These are phyloP conservation scores for Colletotrichum navitas DNA, from an alignment of 2,329 filamentous ascomycete species.

Conservation along the genomic window DNA sequence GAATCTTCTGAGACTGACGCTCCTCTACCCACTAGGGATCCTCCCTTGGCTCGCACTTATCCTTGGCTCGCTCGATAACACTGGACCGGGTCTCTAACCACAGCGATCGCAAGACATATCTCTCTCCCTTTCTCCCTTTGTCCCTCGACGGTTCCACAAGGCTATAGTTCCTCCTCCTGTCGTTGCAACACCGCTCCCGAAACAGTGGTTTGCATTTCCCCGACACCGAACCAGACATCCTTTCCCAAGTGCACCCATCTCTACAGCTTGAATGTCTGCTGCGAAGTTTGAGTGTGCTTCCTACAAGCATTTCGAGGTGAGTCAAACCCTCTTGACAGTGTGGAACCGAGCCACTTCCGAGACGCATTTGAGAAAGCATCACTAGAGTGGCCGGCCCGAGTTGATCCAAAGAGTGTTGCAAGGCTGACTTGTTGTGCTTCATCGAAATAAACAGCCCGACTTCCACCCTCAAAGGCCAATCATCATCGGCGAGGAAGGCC, in stretches of 20 bases:
- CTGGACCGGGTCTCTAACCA: conserved; percentile 28
- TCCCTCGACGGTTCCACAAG: conserved; percentile 38
- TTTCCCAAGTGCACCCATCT: conserved; percentile 41
- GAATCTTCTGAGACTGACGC: conserved; percentile 36
- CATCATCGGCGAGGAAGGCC: conserved; percentile 67
- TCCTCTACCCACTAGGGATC: conserved; percentile 31
- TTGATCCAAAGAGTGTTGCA: conserved; percentile 12
- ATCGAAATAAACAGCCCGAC: conserved; percentile 59
- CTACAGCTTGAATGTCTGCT: conserved; percentile 68
- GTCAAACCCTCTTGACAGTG: conserved; percentile 49
- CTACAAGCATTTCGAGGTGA: conserved; percentile 72
- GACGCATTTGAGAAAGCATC: conserved; percentile 50
- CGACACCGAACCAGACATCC: conserved; percentile 38
- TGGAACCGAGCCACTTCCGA: conserved; percentile 43
- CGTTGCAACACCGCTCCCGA: conserved; percentile 43
- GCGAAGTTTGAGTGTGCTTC: conserved; percentile 67
- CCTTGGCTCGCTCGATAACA: conserved; percentile 30
- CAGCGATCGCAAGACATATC: conserved; percentile 42
- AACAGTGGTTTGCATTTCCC: conserved; percentile 44
- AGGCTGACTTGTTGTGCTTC: conserved; percentile 45
- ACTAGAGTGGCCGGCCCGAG: conserved; percentile 5
- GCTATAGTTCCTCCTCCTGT: conserved; percentile 40
- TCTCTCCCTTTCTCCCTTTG: conserved; percentile 40
- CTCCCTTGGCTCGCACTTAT: conserved; percentile 33
- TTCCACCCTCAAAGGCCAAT: conserved; percentile 68